Conservation (phyloP, 805 yeast species). For the Scheffersomyces amazonensis region DNA sequence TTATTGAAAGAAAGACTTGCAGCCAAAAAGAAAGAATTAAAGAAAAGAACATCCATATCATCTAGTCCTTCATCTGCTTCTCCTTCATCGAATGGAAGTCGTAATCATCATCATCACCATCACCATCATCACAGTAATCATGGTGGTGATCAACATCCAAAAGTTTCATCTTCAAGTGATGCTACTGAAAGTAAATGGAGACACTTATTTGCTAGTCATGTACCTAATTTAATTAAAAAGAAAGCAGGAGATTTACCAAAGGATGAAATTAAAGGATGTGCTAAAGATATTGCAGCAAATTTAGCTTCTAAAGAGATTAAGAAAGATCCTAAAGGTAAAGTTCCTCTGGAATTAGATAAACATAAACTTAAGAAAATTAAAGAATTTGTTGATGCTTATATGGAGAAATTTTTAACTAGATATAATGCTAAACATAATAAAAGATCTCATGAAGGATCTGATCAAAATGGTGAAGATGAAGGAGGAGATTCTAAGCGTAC, state of each 20-base stretch:
- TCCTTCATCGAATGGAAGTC: neutral
- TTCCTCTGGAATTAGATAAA: slow-evolving; percentile 57
- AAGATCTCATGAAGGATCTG: slow-evolving; percentile 3
- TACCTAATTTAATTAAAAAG: slow-evolving; percentile 75
- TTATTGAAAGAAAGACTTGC: neutral
- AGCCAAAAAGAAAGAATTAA: slow-evolving; percentile 1
- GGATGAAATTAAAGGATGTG: slow-evolving; percentile 71
- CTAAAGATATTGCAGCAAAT: slow-evolving; percentile 70
- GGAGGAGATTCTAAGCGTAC: slow-evolving; percentile 1
- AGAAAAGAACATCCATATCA: neutral
- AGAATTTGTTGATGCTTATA: slow-evolving; percentile 56
- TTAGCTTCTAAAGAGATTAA: slow-evolving; percentile 68
- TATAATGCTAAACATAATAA: slow-evolving; percentile 37
- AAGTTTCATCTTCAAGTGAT: neutral
- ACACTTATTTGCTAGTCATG: slow-evolving; percentile 59
- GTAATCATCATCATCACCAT: slow-evolving; percentile 1
- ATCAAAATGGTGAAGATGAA: slow-evolving; percentile 4
- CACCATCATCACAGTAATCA: too few species aligned
- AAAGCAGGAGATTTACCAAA: slow-evolving; percentile 66
- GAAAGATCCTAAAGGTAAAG: slow-evolving; percentile 36
- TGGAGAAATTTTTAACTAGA: slow-evolving; percentile 61
- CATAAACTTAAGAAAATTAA: slow-evolving; percentile 70
- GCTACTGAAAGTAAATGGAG: slow-evolving; percentile 38
- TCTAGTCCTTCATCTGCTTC: slow-evolving; percentile 2
- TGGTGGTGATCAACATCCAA: neutral